A percentile compares a stretch with the other conserved stretches of the same genome.
These are phyloP conservation scores for Hemerocallis citrina DNA, from an alignment of 106 monocot species.

Conservation along the genomic window DNA sequence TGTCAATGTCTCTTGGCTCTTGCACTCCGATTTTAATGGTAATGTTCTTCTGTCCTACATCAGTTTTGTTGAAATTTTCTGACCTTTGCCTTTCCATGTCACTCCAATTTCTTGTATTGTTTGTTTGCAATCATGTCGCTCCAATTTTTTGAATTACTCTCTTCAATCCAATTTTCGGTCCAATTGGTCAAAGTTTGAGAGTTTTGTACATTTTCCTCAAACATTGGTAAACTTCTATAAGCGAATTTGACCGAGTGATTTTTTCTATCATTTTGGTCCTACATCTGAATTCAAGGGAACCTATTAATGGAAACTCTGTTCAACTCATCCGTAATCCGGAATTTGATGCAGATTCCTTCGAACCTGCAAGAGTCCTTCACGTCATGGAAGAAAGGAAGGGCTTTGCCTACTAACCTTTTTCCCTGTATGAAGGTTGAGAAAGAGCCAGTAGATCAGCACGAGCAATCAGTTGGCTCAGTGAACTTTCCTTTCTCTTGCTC, in stretches of 20 bases:
- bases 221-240: too few species aligned
- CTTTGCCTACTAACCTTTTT: background rate
- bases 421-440: background rate
- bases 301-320: too few species aligned
- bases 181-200: too few species aligned
- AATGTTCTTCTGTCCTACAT: slow-evolving; percentile 9
- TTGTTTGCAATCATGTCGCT: background rate
- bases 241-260: too few species aligned
- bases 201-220: too few species aligned
- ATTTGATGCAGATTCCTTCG: slow-evolving; percentile 24
- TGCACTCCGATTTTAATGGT: slow-evolving; percentile 20
- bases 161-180: background rate
- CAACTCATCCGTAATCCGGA: background rate
- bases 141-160: background rate
- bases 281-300: background rate
- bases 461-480: slow-evolving; percentile 4
- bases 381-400: slow-evolving; percentile 21
- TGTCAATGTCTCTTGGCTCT: slow-evolving; percentile 45
- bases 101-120: background rate
- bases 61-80: background rate
- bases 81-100: background rate
- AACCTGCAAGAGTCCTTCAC: slow-evolving; percentile 27
- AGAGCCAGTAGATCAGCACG: too few species aligned
- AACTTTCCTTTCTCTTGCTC: slow-evolving; percentile 14
- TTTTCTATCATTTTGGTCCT: too few species aligned